phyloP scores from a whole-genome alignment of 148 eudicot genomes.

The Chenopodium album region DNA sequence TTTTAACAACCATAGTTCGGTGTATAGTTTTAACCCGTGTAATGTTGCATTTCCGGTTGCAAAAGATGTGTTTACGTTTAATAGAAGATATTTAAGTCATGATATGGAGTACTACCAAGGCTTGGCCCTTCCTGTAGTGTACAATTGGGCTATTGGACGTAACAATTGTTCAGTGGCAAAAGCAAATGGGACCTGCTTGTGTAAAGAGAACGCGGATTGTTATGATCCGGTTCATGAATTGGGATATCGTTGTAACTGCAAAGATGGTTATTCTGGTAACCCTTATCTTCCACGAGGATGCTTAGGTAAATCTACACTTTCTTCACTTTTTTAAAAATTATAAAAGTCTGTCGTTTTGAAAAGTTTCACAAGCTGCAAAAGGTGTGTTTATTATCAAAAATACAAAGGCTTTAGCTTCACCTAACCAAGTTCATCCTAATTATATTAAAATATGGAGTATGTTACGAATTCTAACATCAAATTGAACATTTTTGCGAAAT shows the following conservation, averaged over 20 bases:
- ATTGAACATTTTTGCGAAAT: too few species aligned
- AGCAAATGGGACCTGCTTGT: constrained; percentile 12
- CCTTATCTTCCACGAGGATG: constrained; percentile 29
- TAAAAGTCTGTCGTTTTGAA: too few species aligned
- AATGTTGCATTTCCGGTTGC: constrained; percentile 12
- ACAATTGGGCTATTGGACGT: constrained; percentile 24
- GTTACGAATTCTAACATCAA: too few species aligned
- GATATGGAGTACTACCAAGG: background rate
- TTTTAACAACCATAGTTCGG: background rate
- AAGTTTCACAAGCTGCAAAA: too few species aligned
- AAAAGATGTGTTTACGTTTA: constrained; percentile 1
- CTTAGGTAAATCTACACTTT: constrained; percentile 1
- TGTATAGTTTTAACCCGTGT: background rate
- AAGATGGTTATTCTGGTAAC: constrained; percentile 17
- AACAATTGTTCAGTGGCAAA: constrained; percentile 14
- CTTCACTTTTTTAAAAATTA: too few species aligned
- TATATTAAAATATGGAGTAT: too few species aligned
- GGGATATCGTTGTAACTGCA: constrained; percentile 22
- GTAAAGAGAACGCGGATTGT: constrained; percentile 18
- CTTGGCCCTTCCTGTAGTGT: constrained; percentile 13
- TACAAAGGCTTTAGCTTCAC: too few species aligned
- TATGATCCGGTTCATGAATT: background rate
- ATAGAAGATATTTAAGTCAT: background rate
- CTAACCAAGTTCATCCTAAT: too few species aligned
- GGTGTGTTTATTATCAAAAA: too few species aligned